phyloP scores from a whole-genome alignment of 2,329 filamentous ascomycete genomes.

The Sclerotinia glacialis region DNA sequence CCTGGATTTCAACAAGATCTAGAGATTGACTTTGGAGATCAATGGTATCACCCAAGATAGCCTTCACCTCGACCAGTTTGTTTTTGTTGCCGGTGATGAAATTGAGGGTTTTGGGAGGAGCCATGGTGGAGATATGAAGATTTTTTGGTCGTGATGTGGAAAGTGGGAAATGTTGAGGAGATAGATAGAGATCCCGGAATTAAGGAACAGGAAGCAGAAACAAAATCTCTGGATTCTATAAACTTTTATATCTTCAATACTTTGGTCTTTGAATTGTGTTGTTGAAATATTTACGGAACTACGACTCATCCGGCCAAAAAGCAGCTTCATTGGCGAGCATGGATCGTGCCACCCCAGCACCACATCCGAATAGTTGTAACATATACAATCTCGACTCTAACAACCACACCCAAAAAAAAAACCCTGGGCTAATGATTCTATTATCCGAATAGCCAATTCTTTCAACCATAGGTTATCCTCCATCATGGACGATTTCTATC shows the following conservation, averaged over 20 bases:
- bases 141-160: background rate
- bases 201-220: background rate
- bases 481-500: conserved; percentile 33
- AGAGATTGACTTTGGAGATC: conserved; percentile 70
- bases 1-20: conserved; percentile 87
- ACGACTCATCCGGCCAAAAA: conserved; percentile 10
- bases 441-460: no score
- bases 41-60: conserved; percentile 73
- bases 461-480: background rate
- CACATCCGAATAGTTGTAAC: background rate
- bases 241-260: background rate
- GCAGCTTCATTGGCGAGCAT: background rate
- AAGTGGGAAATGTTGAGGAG: background rate
- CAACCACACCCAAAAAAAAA: background rate
- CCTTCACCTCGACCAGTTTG: conserved; percentile 85
- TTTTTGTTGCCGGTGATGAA: conserved; percentile 97
- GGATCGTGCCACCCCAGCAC: conserved; percentile 14
- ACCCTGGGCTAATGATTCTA: background rate
- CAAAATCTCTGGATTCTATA: background rate
- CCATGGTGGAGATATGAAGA: conserved; percentile 19
- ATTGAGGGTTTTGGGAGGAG: conserved; percentile 56
- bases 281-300: background rate
- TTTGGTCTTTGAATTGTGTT: background rate
- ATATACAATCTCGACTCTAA: background rate
- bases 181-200: background rate